Evolutionary conservation across 805 yeast species (phyloP).

Genomic region (Kazachstania taianensis): DNA sequence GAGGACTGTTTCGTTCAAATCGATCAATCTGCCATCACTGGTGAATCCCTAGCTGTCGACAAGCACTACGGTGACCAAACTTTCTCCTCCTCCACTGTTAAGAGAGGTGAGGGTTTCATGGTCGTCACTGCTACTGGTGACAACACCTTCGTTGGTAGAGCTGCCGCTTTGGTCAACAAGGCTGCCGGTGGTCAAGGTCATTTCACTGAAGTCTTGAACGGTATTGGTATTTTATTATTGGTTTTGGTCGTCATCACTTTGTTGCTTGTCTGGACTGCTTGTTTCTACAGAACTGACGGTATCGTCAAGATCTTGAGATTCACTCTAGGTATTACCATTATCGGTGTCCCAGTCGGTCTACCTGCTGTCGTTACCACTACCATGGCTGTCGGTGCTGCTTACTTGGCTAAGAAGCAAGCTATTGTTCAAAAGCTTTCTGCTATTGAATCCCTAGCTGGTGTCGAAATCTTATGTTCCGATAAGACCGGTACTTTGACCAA

Average conservation of each 20-base stretch:
- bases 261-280: constrained; percentile 83
- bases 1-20: constrained; percentile 82
- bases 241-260: constrained; percentile 82
- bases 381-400: constrained; percentile 99
- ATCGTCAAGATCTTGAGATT: constrained; percentile 83
- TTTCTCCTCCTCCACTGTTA: constrained; percentile 89
- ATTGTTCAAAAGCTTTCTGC: constrained; percentile 95
- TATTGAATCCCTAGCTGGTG: constrained; percentile 95
- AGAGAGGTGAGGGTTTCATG: constrained; percentile 93
- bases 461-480: constrained; percentile 94
- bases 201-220: constrained; percentile 94
- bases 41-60: constrained; percentile 94
- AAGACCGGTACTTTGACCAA: constrained; percentile 97
- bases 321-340: constrained; percentile 90
- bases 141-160: constrained; percentile 92
- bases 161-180: constrained; percentile 92
- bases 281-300: constrained; percentile 85
- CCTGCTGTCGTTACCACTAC: constrained; percentile 98
- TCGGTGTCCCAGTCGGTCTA: constrained; percentile 97
- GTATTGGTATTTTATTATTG: constrained; percentile 88
- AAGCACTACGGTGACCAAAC: constrained; percentile 78
- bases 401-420: constrained; percentile 93
- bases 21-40: constrained; percentile 95
- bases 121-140: constrained; percentile 93
- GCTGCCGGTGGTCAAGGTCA: constrained; percentile 92